Percentiles rank a stretch among this genome's conserved stretches.
phyloP scores from a whole-genome alignment of 2,329 filamentous ascomycete genomes.

The Fusarium chuoi region DNA sequence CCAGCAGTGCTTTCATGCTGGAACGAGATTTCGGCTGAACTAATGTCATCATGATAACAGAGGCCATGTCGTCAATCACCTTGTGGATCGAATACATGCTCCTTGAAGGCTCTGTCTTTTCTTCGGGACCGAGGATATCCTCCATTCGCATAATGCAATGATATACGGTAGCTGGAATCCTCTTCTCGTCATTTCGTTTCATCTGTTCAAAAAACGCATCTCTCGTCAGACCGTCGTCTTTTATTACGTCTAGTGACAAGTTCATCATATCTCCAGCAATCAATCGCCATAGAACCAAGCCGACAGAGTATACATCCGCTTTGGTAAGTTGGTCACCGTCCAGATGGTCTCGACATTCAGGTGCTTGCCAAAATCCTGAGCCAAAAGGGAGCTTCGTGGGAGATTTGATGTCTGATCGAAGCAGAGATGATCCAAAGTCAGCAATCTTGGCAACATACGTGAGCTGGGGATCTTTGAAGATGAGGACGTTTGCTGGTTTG shows the following conservation, averaged over 20 bases:
- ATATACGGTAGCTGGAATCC: not conserved
- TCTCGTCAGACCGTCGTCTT: not conserved
- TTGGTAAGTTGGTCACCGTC: not conserved
- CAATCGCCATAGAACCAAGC: not conserved
- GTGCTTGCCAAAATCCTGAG: not conserved
- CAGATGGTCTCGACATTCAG: not conserved
- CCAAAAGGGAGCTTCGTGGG: not conserved
- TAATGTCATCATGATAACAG: not conserved
- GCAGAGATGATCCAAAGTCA: not conserved
- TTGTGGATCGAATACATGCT: not conserved
- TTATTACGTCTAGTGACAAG: not conserved
- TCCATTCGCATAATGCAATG: not conserved
- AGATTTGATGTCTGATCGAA: not conserved
- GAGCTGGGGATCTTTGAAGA: not conserved
- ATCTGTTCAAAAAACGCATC: not conserved
- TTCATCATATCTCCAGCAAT: not conserved
- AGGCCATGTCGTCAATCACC: not conserved
- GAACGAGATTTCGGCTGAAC: not conserved
- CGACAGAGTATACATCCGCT: not conserved
- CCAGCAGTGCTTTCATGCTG: not conserved
- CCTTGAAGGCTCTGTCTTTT: not conserved
- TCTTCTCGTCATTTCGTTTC: not conserved
- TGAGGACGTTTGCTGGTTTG: not conserved
- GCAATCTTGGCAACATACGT: not conserved
- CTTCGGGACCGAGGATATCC: rapidly evolving